Conservation (phyloP, 2,329 filamentous ascomycete species). For the Alternaria triticimaculans region DNA sequence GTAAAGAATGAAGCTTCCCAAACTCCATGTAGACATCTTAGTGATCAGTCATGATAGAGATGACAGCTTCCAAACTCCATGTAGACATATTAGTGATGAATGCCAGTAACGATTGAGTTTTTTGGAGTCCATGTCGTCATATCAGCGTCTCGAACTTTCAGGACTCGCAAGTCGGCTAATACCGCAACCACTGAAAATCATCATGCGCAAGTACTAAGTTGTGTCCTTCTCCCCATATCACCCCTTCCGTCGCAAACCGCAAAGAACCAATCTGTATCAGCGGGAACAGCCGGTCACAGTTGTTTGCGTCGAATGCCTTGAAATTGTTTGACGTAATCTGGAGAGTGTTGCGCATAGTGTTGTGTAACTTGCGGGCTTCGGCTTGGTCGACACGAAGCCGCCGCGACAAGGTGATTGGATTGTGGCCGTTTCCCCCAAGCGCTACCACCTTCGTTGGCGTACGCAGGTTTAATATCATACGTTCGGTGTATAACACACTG, state of each 20-base stretch:
- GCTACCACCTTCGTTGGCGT: slow-evolving; percentile 33
- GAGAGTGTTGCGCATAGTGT: slow-evolving; percentile 36
- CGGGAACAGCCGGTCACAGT: slow-evolving; percentile 33
- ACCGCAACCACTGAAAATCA: slow-evolving; percentile 40
- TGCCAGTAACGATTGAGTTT: neutral
- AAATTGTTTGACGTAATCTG: slow-evolving; percentile 36
- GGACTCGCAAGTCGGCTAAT: slow-evolving; percentile 13
- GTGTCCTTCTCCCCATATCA: slow-evolving; percentile 38
- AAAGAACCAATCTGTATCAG: slow-evolving; percentile 38
- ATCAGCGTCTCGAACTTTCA: neutral
- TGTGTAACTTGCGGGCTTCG: slow-evolving; percentile 28
- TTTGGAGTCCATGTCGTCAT: too few species aligned
- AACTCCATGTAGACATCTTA: neutral
- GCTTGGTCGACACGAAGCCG: slow-evolving; percentile 27
- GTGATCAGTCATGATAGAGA: neutral
- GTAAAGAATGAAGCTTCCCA: neutral
- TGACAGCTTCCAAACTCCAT: neutral
- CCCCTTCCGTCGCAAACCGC: slow-evolving; percentile 34
- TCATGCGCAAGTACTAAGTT: slow-evolving; percentile 39
- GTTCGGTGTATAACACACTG: slow-evolving; percentile 34
- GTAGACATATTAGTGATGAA: neutral
- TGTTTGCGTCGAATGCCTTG: slow-evolving; percentile 30
- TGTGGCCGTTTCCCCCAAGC: slow-evolving; percentile 15
- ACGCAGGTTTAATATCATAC: slow-evolving; percentile 36
- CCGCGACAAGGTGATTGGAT: slow-evolving; percentile 20